Evolutionary conservation across 106 monocot genomes (phyloP), one percentile per base, ranked within the genome.

Genomic region (Phalaenopsis aphrodite): DNA sequence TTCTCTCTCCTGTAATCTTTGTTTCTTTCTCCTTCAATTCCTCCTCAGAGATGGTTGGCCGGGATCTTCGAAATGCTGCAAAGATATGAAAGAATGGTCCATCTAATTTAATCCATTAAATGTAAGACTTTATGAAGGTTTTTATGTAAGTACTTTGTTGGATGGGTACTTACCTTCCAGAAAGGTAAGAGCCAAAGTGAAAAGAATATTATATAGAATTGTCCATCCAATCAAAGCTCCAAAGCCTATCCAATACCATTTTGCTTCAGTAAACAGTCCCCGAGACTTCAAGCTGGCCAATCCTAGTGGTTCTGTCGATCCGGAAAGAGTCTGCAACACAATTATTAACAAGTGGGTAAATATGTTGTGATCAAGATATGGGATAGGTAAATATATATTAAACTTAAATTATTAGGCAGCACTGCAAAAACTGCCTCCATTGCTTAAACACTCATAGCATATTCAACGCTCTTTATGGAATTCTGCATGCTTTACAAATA

Each of bases 201-300:
- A 83, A 5, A 86, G 41, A 24, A 77, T 6, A 76, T 86, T 86
- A 73, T 83, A 86, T 1, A 83, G 38, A 8, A 86, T 4, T 19
- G 79, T 55, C 37, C 49, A 86, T 36, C 80, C 86, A 21, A 86
- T 5, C 55, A 83, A 58, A 55, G 69, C 86, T 21, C 72, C 80
- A 23, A 78, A 67, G 15, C 83, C 73, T 58, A 80, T 83, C 86
- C 83, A 86, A 73, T 57, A 86, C 86, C 86, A 86, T 23, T 83
- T 69, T 6, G 45, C 37, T 42, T 83, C 46, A 21, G 79, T 48
- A 80, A 86, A 79, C 11, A 75, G 14, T 17, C 83, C 76, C 5
- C 65, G 55, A 17, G 77, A 80, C 61, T 83, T 43, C 56, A 86
- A 43, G 21, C 77, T n/a, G 57, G 56, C n/a, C 5, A 86, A 78